Conservation (phyloP, 1,284 basidiomycete species). For the Sporisorium iseilematis-ciliati region DNA sequence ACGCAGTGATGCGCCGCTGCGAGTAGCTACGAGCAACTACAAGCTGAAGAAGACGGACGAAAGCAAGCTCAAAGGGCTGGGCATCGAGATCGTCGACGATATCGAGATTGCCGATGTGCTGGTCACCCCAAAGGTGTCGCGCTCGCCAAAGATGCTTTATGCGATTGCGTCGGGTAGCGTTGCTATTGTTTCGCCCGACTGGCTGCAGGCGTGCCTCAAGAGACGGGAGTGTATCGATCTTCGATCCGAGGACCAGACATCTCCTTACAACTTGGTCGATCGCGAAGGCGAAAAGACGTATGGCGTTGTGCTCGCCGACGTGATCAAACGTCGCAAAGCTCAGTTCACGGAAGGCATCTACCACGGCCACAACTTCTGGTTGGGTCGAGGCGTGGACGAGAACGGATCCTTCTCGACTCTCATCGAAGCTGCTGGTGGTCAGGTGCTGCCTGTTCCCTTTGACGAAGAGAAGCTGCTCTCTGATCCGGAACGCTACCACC, state of each 20-base stretch:
- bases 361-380: constrained; percentile 43
- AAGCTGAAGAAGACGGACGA: constrained; percentile 36
- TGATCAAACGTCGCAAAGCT: constrained; percentile 22
- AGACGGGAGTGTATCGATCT: constrained; percentile 7
- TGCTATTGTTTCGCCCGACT: constrained; percentile 37
- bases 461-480: constrained; percentile 30
- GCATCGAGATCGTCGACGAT: constrained; percentile 37
- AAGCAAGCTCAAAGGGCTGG: constrained; percentile 24
- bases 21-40: constrained; percentile 40
- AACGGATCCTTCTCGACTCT: constrained; percentile 26
- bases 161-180: constrained; percentile 41
- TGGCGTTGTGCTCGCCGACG: constrained; percentile 27
- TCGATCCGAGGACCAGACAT: background rate
- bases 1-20: constrained; percentile 8
- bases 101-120: constrained; percentile 44
- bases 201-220: constrained; percentile 37
- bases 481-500: constrained; percentile 32
- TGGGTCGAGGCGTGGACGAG: constrained; percentile 39
- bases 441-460: constrained; percentile 20
- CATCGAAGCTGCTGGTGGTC: constrained; percentile 36
- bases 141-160: constrained; percentile 49
- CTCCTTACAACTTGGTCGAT: constrained; percentile 16
- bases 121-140: constrained; percentile 42
- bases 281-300: constrained; percentile 33
- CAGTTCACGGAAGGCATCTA: constrained; percentile 30